A percentile compares a stretch with the other conserved stretches of the same genome.
These are phyloP conservation scores for Solanum acaule DNA, from an alignment of 257 asterid species.

Conservation along the genomic window DNA sequence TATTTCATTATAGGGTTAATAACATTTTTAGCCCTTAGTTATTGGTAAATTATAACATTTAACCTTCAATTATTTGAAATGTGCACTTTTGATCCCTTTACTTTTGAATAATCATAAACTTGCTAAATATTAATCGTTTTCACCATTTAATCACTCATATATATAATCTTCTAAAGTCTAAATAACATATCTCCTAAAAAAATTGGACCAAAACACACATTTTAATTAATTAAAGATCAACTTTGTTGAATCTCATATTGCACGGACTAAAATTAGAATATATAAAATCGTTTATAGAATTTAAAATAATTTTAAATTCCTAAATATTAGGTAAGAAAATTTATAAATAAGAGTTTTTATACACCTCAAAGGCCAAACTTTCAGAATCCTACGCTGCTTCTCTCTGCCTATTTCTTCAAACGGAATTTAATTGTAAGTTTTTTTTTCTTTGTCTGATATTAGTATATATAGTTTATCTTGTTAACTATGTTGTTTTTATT, in stretches of 20 bases:
- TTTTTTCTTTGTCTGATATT: neutral
- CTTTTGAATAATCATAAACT: neutral
- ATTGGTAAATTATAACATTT: neutral
- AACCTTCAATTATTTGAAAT: neutral
- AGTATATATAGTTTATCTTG: neutral
- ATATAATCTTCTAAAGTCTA: neutral
- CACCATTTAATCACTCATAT: neutral
- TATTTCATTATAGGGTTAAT: neutral
- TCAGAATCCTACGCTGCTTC: neutral
- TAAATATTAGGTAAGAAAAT: neutral
- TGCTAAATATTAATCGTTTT: neutral
- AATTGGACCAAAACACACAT: neutral
- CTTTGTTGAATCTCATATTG: neutral
- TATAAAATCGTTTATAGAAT: neutral
- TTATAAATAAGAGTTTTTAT: neutral
- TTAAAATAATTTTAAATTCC: neutral
- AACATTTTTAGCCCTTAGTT: neutral
- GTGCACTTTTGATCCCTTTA: neutral
- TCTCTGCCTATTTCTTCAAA: neutral
- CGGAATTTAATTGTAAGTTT: neutral
- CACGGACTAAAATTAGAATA: neutral
- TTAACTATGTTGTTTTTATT: no score
- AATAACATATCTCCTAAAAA: neutral
- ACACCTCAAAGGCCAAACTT: neutral
- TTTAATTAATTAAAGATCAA: neutral